Base-by-base conservation (phyloP, 148 eudicot species). In the Amaranthus cruentus region DNA sequence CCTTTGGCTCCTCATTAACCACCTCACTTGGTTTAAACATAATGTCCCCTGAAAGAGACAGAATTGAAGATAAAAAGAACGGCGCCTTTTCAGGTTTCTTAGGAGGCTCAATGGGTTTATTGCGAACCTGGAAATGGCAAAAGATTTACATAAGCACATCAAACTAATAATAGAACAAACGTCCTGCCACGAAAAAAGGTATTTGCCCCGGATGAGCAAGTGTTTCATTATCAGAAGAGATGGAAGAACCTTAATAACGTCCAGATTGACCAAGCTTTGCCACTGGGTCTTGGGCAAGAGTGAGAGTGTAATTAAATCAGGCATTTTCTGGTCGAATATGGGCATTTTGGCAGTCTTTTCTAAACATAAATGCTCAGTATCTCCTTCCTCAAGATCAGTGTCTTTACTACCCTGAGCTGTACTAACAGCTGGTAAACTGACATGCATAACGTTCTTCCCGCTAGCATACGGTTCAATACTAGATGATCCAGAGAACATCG, bases 241-340 rank as follows among this genome's bases (percentile, higher is more conserved):
- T 74, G 75, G 68, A 62, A 44, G 73, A 73, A 89, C 94, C 90
- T 96, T 96, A 55, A 96, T 96, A 47, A 92, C 85, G 72, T 96
- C 99, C 81, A 96, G 75, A 76, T 96, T 96, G 84, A 92, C 82
- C 87, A 96, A 84, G 81, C 99, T 90, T 74, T 96, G 99, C 99
- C 99, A 96, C 83, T 96, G 99, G 61, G 90, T 90, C 85, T 90
- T 92, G 47, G 99, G 99, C 75, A 96, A 81, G 68, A 96, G 79
- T 2, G 99, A 90, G 52, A 96, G 97, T 54, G 99, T 85, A 69
- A 96, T 92, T 43, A 96, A 87, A 82, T 96, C 96, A 8, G 99
- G 99, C 49, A 96, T 92, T 71, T 88, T 91, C 69, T 79, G 81
- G 70, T 85, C 79, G 57, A 78, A 80, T 55, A 62, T 79, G 11